phyloP scores from a whole-genome alignment of 129 eudicot species.

The Pulicaria dysenterica region DNA sequence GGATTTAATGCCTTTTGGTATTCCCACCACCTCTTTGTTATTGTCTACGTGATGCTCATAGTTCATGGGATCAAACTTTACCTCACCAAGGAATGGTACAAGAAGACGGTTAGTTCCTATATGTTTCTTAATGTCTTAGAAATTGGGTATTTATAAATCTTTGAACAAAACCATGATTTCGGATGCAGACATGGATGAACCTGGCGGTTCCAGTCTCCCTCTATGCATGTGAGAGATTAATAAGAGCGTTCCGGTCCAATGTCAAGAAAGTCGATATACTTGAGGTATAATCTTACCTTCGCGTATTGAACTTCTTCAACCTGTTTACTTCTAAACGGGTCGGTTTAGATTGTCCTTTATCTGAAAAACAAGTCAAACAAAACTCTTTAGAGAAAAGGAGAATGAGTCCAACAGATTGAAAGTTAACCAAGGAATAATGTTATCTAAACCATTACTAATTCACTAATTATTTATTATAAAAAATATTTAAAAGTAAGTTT shows the following conservation, averaged over 20 bases:
- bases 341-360: too few relatives aligned
- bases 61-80: conserved; percentile 67
- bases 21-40: conserved; percentile 73
- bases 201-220: conserved; percentile 60
- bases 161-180: neutral
- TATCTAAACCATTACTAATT: too few relatives aligned
- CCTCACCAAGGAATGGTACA: conserved; percentile 53
- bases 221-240: conserved; percentile 62
- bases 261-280: conserved; percentile 53
- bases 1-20: conserved; percentile 94
- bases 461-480: too few relatives aligned
- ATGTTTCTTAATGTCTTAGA: neutral
- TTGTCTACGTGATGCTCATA: conserved; percentile 59
- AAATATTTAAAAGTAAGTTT: too few relatives aligned
- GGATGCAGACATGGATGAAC: conserved; percentile 82
- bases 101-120: conserved; percentile 59
- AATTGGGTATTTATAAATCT: neutral
- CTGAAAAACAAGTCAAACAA: too few relatives aligned
- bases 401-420: too few relatives aligned
- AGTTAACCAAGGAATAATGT: too few relatives aligned
- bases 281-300: conserved; percentile 44
- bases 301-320: neutral
- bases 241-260: conserved; percentile 61
- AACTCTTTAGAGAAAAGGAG: too few relatives aligned
- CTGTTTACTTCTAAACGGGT: neutral